These are phyloP conservation scores for Collybia sordida DNA, from an alignment of 768 basidiomycete species.

Conservation along the genomic window DNA sequence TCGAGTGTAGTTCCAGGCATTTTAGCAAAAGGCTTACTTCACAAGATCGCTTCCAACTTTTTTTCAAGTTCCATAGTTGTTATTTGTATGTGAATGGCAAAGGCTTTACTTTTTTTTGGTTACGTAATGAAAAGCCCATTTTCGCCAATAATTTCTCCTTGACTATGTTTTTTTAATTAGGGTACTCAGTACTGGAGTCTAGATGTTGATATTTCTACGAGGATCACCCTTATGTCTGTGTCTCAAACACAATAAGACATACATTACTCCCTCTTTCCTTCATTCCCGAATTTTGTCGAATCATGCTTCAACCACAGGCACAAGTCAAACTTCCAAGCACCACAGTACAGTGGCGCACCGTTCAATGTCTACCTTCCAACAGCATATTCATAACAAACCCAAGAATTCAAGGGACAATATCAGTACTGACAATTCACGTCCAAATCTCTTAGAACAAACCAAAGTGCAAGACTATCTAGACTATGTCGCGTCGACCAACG, in stretches of 20 bases:
- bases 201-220: constrained; percentile 16
- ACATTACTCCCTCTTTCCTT: not conserved
- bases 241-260: not conserved
- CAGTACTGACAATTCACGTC: not conserved
- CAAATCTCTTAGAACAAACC: constrained; percentile 37
- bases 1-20: constrained; percentile 57
- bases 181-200: not conserved
- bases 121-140: too few relatives aligned
- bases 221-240: constrained; percentile 6
- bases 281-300: not conserved
- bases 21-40: constrained; percentile 19
- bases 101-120: not conserved
- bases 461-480: constrained; percentile 58
- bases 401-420: too few relatives aligned
- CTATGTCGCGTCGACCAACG: constrained; percentile 43
- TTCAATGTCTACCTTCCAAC: too few relatives aligned
- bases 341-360: too few relatives aligned
- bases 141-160: too few relatives aligned
- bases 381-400: too few relatives aligned
- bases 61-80: not conserved
- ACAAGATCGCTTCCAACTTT: not conserved
- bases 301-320: not conserved
- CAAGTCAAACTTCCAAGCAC: too few relatives aligned
- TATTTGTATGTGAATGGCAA: constrained; percentile 1
- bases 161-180: too few relatives aligned